Percentiles rank a stretch among this genome's conserved stretches.
Evolutionary conservation across 225 moss, liverwort and hornwort genomes (phyloP).

Genomic region (Neckera pumila): DNA sequence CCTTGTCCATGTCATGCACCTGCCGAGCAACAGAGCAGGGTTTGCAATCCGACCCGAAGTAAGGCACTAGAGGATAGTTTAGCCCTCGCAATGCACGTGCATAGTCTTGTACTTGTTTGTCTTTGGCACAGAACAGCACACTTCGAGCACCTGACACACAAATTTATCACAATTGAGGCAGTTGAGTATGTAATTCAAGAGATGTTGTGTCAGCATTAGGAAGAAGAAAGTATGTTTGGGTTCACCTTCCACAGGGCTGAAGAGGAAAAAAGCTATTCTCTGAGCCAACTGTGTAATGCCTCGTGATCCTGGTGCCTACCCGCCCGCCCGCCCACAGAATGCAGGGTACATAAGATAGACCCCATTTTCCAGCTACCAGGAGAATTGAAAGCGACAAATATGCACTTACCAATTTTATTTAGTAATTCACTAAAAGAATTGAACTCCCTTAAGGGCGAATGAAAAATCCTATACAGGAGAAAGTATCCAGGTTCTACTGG

Average conservation of each 20-base stretch:
- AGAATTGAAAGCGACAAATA: background rate
- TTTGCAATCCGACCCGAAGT: conserved; percentile 59
- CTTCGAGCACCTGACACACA: conserved; percentile 66
- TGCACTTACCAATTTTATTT: background rate
- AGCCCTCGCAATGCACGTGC: conserved; percentile 44
- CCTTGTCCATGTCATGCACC: conserved; percentile 42
- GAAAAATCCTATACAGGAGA: background rate
- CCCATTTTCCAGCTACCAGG: background rate
- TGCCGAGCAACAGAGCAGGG: conserved; percentile 40
- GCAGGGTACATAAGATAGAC: background rate
- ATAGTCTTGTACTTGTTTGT: conserved; percentile 54
- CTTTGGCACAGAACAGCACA: conserved; percentile 68
- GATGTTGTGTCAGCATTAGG: background rate
- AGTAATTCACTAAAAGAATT: background rate
- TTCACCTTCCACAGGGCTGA: conserved; percentile 60
- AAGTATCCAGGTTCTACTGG: background rate
- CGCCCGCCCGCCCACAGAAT: conserved; percentile 2
- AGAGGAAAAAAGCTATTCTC: conserved; percentile 14
- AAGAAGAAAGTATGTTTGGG: background rate
- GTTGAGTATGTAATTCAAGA: background rate
- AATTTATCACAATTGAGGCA: background rate
- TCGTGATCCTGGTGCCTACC: conserved; percentile 47
- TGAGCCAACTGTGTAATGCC: conserved; percentile 23
- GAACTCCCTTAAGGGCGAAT: background rate
- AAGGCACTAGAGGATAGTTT: conserved; percentile 56